Base-by-base conservation (phyloP, 2,329 filamentous ascomycete genomes). In the Colletotrichum godetiae region DNA sequence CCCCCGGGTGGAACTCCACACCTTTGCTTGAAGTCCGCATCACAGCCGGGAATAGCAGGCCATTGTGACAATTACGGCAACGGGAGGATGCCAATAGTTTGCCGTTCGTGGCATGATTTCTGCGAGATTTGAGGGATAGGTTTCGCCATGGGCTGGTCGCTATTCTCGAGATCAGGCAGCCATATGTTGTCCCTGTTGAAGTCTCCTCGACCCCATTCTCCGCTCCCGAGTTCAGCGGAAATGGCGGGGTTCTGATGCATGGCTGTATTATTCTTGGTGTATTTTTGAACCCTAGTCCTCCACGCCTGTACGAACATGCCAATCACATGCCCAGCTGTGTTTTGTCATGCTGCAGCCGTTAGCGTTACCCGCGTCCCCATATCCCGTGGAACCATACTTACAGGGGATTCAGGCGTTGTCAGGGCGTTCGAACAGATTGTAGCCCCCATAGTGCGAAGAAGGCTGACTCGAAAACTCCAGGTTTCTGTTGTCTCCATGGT, bases 1-100 rank as follows among this genome's bases (percentile, higher is more conserved):
- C 67, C 42, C 46, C 71, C 67, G 27, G 22, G 61, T 24, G 71
- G 60, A 73, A 73, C 61, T 73, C 67, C 71, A 73, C 67, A n/a
- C 19, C 31, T 27, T 22, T 19, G 13, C 31, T n/a, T 29, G 33
- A 12, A 5, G 33, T 56, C 27, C 24, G 22, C 37, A 29, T 31
- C 22, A 22, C 12, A 57, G 37, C 31, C 63, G 49, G 57, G 33
- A 62, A 62, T 58, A 68, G 35, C 55, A 62, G 66, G 37, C 10
- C 33, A n/a, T 35, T 19, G 52, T 29, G 22, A 52, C 49, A 31
- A 12, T 19, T 22, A 46, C 15, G 19, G 60, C 8, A 24, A 29
- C 60, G 29, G 35, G 24, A 46, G 60, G 24, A 63, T 63, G 60
- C 52, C 42, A 46, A 22, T 35, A 52, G 24, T 53, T 27, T 24